phyloP scores from a whole-genome alignment of 2,329 filamentous ascomycete species.

The Fusarium abutilonis region DNA sequence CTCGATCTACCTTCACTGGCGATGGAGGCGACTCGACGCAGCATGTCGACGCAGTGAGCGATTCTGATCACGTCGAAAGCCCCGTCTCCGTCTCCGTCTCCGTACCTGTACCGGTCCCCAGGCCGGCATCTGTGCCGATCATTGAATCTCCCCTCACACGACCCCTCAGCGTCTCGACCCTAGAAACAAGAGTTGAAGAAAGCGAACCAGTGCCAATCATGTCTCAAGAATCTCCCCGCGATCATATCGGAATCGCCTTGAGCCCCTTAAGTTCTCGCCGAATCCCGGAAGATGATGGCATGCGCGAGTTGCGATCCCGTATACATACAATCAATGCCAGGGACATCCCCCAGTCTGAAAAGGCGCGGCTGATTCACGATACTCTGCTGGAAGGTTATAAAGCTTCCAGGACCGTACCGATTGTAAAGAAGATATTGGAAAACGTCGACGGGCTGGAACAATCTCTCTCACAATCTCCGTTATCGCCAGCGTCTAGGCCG shows the following conservation, averaged over 20 bases:
- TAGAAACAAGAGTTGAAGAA: slow-evolving; percentile 50
- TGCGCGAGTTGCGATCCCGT: slow-evolving; percentile 71
- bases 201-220: slow-evolving; percentile 31
- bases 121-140: slow-evolving; percentile 30
- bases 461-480: slow-evolving; percentile 53
- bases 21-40: slow-evolving; percentile 47
- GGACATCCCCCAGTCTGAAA: slow-evolving; percentile 67
- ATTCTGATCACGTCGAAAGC: slow-evolving; percentile 31
- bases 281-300: slow-evolving; percentile 82
- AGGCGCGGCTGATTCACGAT: slow-evolving; percentile 76
- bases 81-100: slow-evolving; percentile 33
- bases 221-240: slow-evolving; percentile 41
- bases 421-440: slow-evolving; percentile 31
- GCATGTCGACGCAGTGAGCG: slow-evolving; percentile 38
- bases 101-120: slow-evolving; percentile 10
- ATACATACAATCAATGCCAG: slow-evolving; percentile 75
- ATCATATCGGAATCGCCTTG: slow-evolving; percentile 50
- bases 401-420: slow-evolving; percentile 45
- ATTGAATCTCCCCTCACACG: slow-evolving; percentile 44
- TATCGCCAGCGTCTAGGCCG: slow-evolving; percentile 57
- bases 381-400: slow-evolving; percentile 75
- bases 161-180: slow-evolving; percentile 49
- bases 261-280: slow-evolving; percentile 46
- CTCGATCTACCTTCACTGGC: slow-evolving; percentile 52
- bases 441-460: slow-evolving; percentile 40